Evolutionary conservation across 306 rosid species (phyloP), one percentile per base, ranked within the genome.

Genomic region (Citrullus colocynthis): DNA sequence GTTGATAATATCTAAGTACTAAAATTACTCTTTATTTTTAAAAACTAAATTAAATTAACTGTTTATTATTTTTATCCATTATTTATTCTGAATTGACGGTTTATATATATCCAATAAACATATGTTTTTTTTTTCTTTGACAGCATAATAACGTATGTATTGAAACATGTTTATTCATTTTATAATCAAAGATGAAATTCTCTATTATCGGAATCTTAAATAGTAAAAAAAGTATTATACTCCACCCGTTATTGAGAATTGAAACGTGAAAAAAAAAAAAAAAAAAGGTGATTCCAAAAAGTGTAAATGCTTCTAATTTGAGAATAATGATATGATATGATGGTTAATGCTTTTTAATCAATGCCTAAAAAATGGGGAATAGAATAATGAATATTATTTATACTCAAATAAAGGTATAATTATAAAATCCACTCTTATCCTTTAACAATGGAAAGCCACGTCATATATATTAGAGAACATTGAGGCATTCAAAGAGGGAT

Each of bases 331-430:
- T 52, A 48, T 48, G 54, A 48, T 48, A 52, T 15, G 20, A 34
- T 63, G 69, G 69, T 34, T 13, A 32, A 32, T 63, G 44, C 44
- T 63, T 6, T 63, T 63, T 63, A 63, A 32, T 63, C 21, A 63
- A 61, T 30, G 67, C 67, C 41, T 1, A 59, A 30, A 61, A 13
- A 30, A 60, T 60, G 34, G 39, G 21, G 74, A 66, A 66, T 67
- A 67, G 74, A 66, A 66, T 67, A 67, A 62, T 62, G 51, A 39
- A 65, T 36, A 63, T 65, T 37, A 67, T 67, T 41, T 41, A 67
- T 20, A 39, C 36, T 20, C 11, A 41, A 67, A 39, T 42, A 67
- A 67, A 42, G 36, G 1, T 15, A 2, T 2, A 67, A n/a, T 67
- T 67, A 20, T n/a, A 42, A 42, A 42, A 67, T 69, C n/a, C 75